phyloP scores from a whole-genome alignment of 768 basidiomycete genomes.

The Mycena amicta region DNA sequence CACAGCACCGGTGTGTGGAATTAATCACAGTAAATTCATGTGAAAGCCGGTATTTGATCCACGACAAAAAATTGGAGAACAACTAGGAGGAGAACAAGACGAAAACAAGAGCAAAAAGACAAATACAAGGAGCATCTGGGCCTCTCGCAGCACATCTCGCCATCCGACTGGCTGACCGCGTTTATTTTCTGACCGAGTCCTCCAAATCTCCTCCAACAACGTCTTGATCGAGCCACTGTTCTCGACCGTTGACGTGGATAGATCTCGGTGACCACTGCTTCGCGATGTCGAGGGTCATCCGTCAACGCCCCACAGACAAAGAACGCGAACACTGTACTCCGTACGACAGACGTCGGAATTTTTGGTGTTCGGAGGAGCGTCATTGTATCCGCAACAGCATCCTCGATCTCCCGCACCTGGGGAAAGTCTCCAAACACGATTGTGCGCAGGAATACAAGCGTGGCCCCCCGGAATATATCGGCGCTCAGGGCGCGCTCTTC shows the following conservation, averaged over 20 bases:
- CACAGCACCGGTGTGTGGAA: no score
- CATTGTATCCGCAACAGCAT: conserved; percentile 57
- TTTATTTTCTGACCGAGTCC: conserved; percentile 55
- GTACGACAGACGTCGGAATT: no score
- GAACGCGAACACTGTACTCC: conserved; percentile 79
- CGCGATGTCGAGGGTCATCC: conserved; percentile 46
- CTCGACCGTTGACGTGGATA: conserved; percentile 60
- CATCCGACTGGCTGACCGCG: conserved; percentile 53
- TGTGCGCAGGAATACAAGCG: conserved; percentile 73
- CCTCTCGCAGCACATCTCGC: conserved; percentile 55
- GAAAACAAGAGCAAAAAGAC: not conserved
- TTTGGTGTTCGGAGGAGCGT: no score
- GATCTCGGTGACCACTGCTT: conserved; percentile 48
- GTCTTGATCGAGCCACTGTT: conserved; percentile 59
- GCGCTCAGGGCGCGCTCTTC: conserved; percentile 53
- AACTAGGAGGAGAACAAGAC: not conserved
- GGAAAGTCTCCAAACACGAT: conserved; percentile 78
- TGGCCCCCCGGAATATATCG: conserved; percentile 73
- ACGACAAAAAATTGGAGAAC: no score
- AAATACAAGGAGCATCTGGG: conserved; percentile 62
- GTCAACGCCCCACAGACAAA: conserved; percentile 75
- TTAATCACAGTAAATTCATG: no score
- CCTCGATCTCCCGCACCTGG: conserved; percentile 62
- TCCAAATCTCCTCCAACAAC: conserved; percentile 66
- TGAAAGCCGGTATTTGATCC: no score